Evolutionary conservation across 371 early-diverging fungal species (phyloP), one percentile per base, ranked within the genome.

Genomic region (Capillidium rhysosporum): DNA sequence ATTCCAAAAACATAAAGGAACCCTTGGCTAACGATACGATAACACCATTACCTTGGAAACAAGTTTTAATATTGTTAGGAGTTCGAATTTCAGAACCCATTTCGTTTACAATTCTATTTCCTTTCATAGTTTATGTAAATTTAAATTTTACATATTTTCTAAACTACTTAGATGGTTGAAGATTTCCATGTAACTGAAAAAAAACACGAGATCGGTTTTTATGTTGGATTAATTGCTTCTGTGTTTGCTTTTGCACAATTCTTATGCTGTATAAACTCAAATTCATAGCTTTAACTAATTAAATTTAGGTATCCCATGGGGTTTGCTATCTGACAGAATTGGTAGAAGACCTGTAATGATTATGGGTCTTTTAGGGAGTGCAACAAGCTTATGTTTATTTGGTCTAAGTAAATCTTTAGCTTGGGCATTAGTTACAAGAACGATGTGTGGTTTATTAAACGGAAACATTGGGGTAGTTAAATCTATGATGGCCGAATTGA

Each of bases 311-410:
- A 66, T 75, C 52, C 57, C 65, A 26, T 75, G 75, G 73, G 76
- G 76, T 8, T 60, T 57, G 45, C 53, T 76, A 52, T 72, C 72
- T 9, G 76, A 78, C 56, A 61, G 69, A 12, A 61, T 78, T 56
- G 93, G 93, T n/a, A 69, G 93, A 39, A 60, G 81, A 26, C 90
- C 91, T 0, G 80, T 90, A 1, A 61, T 91, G 12, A 61, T 90
- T 18, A 61, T 77, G 8, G 93, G 93, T 0, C 65, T 90, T 12
- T 49, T 75, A 21, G 87, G 88, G 24, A 86, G 83, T n/a, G 65
- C 76, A 1, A 56, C 78, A 2, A 70, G 78, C n/a, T 72, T 73
- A 21, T 29, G 81, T n/a, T 46, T 79, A 26, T 90, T 92, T 65
- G 93, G 89, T 0, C 56, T 84, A 12, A 75, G 79, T 29, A 73